Percentiles rank a stretch among this genome's conserved stretches.
These are phyloP conservation scores for Salix caprea DNA, from an alignment of 345 rosid species.

Conservation along the genomic window DNA sequence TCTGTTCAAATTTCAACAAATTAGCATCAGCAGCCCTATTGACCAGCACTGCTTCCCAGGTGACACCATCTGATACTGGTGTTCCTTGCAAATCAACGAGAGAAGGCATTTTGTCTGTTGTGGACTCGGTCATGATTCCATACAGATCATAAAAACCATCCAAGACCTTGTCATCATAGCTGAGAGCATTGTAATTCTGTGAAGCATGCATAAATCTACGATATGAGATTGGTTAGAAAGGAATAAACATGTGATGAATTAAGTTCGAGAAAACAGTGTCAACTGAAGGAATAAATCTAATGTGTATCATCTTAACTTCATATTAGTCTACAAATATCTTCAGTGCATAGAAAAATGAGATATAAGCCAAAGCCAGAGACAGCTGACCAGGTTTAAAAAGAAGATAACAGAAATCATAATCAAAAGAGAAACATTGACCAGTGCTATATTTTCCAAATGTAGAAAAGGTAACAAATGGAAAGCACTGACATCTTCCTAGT, in stretches of 20 bases:
- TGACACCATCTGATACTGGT: slow-evolving; percentile 47
- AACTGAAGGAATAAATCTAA: background rate
- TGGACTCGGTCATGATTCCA: slow-evolving; percentile 54
- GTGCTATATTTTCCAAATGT: background rate
- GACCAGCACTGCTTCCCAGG: slow-evolving; percentile 89
- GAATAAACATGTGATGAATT: slow-evolving; percentile 25
- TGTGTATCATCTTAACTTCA: background rate
- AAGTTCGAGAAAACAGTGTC: slow-evolving; percentile 13
- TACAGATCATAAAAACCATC: slow-evolving; percentile 91
- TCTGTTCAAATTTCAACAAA: slow-evolving; percentile 67
- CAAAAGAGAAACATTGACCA: background rate
- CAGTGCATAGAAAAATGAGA: background rate
- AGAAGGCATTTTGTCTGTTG: slow-evolving; percentile 71
- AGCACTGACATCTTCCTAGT: background rate
- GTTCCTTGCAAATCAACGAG: slow-evolving; percentile 85
- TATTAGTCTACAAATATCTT: background rate
- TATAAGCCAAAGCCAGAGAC: background rate
- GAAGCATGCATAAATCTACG: slow-evolving; percentile 55
- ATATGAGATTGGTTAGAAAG: slow-evolving; percentile 55
- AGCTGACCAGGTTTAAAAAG: background rate
- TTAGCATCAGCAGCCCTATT: slow-evolving; percentile 71
- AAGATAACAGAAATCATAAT: background rate
- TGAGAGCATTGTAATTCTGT: slow-evolving; percentile 91
- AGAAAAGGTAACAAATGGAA: background rate
- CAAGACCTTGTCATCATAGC: slow-evolving; percentile 91